Evolutionary conservation across 1,284 basidiomycete species (phyloP).

Genomic region (Rhodotorula sp.): DNA sequence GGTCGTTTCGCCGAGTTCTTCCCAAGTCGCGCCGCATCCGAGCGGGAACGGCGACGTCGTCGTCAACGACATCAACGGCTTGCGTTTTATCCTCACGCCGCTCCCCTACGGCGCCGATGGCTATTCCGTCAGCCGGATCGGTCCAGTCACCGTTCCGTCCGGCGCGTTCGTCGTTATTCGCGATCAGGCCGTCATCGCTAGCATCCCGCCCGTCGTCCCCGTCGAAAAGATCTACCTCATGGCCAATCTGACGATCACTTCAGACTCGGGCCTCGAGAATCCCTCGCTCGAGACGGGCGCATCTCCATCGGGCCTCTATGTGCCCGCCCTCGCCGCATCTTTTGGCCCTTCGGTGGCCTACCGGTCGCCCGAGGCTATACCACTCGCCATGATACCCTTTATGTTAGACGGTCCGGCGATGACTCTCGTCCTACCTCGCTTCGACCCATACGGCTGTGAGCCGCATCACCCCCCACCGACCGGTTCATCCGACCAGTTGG

Average conservation of each 20-base stretch:
- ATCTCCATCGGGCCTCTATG: not conserved
- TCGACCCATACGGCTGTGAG: slow-evolving; percentile 10
- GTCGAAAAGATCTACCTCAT: not conserved
- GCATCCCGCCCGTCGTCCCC: slow-evolving; percentile 2
- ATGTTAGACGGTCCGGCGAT: slow-evolving; percentile 10
- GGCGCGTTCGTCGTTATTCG: slow-evolving; percentile 34
- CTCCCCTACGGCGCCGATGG: slow-evolving; percentile 21
- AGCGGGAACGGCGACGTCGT: slow-evolving; percentile 23
- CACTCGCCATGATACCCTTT: not conserved
- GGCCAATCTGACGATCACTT: not conserved
- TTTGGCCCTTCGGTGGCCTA: slow-evolving; percentile 28
- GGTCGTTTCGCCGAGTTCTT: slow-evolving; percentile 8
- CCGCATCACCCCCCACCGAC: not conserved
- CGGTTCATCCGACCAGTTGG: not conserved
- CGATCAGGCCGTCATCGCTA: slow-evolving; percentile 37
- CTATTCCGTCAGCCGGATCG: slow-evolving; percentile 39
- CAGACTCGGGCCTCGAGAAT: not conserved
- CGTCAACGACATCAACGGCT: slow-evolving; percentile 33
- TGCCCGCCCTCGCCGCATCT: slow-evolving; percentile 27
- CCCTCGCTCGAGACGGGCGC: too few relatives aligned
- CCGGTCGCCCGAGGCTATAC: not conserved
- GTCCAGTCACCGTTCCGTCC: slow-evolving; percentile 27
- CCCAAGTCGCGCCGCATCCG: slow-evolving; percentile 8
- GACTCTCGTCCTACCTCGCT: slow-evolving; percentile 10
- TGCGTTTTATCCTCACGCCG: slow-evolving; percentile 35